Percentiles rank a stretch among this genome's conserved stretches.
Conservation (phyloP, 2,329 filamentous ascomycete genomes). For the Trematosphaeria pertusa region DNA sequence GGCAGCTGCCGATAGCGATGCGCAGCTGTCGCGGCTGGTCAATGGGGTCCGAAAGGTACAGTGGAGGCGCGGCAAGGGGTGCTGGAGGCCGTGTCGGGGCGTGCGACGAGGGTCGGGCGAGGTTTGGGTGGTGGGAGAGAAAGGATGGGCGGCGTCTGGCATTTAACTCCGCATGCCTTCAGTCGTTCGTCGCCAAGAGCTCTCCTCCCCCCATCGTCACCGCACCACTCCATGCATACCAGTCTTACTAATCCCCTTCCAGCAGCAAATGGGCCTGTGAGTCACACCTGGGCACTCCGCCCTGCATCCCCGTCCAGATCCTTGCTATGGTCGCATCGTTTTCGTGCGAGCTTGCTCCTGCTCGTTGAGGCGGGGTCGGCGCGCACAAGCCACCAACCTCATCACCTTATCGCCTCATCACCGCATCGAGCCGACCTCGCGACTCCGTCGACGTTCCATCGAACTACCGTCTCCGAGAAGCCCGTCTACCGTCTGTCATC, state of each 20-base stretch:
- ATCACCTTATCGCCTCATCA: neutral
- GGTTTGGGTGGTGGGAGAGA: neutral
- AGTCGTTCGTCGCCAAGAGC: conserved; percentile 12
- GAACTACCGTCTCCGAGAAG: too few relatives aligned
- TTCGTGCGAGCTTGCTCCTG: neutral
- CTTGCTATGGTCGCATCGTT: neutral
- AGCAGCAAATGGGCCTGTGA: conserved; percentile 5
- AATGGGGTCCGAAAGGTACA: neutral
- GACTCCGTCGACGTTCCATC: too few relatives aligned
- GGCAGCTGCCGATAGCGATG: neutral
- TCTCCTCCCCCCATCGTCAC: conserved; percentile 1
- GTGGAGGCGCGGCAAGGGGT: neutral
- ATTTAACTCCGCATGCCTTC: conserved; percentile 14
- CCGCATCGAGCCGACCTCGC: neutral
- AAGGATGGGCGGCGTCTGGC: neutral
- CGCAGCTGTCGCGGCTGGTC: neutral
- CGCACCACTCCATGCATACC: conserved; percentile 4
- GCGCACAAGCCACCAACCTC: conserved; percentile 13
- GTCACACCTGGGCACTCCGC: conserved; percentile 6
- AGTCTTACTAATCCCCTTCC: conserved; percentile 14
- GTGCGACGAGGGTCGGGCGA: conserved; percentile 1
- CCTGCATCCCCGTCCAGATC: neutral
- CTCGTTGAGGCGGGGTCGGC: conserved; percentile 1
- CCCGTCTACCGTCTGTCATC: too few relatives aligned
- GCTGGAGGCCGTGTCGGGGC: neutral